Evolutionary conservation across 2,329 filamentous ascomycete genomes (phyloP), one percentile per base, ranked within the genome.

Genomic region (Sporothrix brunneoviolacea): DNA sequence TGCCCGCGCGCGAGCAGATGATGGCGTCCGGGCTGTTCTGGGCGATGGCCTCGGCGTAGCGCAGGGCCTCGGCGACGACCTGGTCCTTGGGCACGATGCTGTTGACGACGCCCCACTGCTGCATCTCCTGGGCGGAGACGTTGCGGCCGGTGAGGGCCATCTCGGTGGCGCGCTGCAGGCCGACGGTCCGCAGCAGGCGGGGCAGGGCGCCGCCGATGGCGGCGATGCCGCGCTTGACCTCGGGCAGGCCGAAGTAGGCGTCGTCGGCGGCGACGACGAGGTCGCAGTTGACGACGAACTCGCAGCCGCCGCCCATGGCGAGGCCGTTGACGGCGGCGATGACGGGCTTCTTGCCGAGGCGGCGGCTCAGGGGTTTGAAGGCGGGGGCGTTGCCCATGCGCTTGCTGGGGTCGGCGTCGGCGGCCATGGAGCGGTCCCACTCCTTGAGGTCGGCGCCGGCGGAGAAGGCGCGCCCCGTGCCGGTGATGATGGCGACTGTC

Each of bases 21-120:
- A 91, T 77, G 38, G 83, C 76, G 65, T 93, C 88, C 2, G 87
- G 88, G 59, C 83, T 88, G 65, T 86, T 83, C 52, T 63, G 74
- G 36, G 78, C 79, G 60, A 91, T 78, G 60, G 72, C 68, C 41
- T 63, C 65, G 19, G 86, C 86, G 63, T 83, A 72, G 53, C 70
- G 67, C 30, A 90, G 59, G 30, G 85, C 84, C 57, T 74, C 76
- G 12, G 69, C 67, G 8, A 83, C 71, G 15, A 83, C 75, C 27
- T 68, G 60, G 4, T 63, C 67, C 12, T 62, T 66, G 4, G 64
- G 64, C 45, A 85, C 79, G 18, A 87, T 71, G 49, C 72, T 72
- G 62, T 86, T 88, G 24, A 88, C 77, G 9, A 90, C 58, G 0
- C 85, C 84, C 83, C 84, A 89, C 4, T 69, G 66, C 49, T 69